A percentile compares a stretch with the other conserved stretches of the same genome.
Evolutionary conservation across 768 basidiomycete species (phyloP).

Genomic region (Rhodocollybia butyracea): DNA sequence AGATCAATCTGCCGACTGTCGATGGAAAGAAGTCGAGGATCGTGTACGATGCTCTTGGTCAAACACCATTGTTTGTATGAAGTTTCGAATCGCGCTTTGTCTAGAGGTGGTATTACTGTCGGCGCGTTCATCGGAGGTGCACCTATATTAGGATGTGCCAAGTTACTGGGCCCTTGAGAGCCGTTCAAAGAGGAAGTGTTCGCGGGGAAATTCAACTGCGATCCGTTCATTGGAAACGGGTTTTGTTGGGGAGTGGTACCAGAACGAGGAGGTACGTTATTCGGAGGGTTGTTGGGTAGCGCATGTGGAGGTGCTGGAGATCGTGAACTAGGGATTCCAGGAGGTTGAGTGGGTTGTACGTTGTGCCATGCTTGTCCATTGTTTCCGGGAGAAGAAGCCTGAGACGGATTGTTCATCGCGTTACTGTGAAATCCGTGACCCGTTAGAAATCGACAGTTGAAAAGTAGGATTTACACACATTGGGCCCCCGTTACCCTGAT

Average conservation of each 20-base stretch:
- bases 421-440: neutral
- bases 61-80: conserved; percentile 47
- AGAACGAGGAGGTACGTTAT: conserved; percentile 32
- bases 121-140: conserved; percentile 16
- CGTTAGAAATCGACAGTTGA: neutral
- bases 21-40: conserved; percentile 39
- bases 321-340: neutral
- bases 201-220: neutral
- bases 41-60: conserved; percentile 36
- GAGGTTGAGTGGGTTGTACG: neutral
- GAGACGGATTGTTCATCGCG: neutral
- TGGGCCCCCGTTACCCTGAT: conserved; percentile 18
- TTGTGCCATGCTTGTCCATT: conserved; percentile 1
- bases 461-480: conserved; percentile 26
- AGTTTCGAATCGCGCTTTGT: conserved; percentile 49
- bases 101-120: conserved; percentile 40
- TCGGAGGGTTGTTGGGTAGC: conserved; percentile 15
- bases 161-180: conserved; percentile 20
- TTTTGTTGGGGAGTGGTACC: conserved; percentile 33
- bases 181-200: conserved; percentile 24
- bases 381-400: neutral
- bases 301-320: conserved; percentile 30
- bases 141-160: conserved; percentile 8
- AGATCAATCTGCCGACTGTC: conserved; percentile 61
- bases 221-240: conserved; percentile 7